These are phyloP conservation scores for Pseudogymnoascus sp. DNA, from an alignment of 2,329 filamentous ascomycete genomes.

Conservation along the genomic window DNA sequence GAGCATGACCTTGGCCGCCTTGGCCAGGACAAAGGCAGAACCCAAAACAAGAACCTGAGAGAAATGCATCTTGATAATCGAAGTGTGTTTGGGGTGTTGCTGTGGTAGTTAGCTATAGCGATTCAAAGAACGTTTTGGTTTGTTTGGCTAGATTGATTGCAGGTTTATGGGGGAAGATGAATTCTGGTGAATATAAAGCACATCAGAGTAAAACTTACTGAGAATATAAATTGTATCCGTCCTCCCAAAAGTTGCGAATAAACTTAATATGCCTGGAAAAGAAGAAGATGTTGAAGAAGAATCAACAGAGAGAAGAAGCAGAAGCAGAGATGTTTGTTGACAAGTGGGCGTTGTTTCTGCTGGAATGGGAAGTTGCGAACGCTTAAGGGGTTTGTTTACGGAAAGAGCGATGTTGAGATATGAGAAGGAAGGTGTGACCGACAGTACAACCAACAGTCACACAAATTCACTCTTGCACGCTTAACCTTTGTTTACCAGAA, in stretches of 20 bases:
- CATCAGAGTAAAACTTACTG: not conserved
- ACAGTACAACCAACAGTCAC: not conserved
- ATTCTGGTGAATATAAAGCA: not conserved
- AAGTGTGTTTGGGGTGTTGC: conserved; percentile 1
- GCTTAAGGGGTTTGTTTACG: not conserved
- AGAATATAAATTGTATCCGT: conserved; percentile 7
- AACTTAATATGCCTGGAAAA: not conserved
- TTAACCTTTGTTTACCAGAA: not conserved
- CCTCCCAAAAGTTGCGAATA: conserved; percentile 4
- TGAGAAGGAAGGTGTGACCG: not conserved
- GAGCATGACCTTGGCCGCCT: conserved; percentile 20
- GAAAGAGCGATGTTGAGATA: not conserved
- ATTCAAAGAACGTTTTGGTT: not conserved
- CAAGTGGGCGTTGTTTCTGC: not conserved
- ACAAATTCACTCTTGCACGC: conserved; percentile 1
- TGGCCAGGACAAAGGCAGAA: conserved; percentile 17
- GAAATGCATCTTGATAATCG: conserved; percentile 25
- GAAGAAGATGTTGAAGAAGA: conserved; percentile 8
- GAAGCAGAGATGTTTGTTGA: not conserved
- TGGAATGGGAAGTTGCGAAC: not conserved
- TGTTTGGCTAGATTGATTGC: not conserved
- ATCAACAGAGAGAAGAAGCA: not conserved
- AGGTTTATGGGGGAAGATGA: not conserved
- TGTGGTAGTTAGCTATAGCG: not conserved
- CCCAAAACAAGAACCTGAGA: conserved; percentile 20